Percentiles rank a stretch among this genome's conserved stretches.
Evolutionary conservation across 2,329 filamentous ascomycete genomes (phyloP).

Genomic region (Neurospora crassa): DNA sequence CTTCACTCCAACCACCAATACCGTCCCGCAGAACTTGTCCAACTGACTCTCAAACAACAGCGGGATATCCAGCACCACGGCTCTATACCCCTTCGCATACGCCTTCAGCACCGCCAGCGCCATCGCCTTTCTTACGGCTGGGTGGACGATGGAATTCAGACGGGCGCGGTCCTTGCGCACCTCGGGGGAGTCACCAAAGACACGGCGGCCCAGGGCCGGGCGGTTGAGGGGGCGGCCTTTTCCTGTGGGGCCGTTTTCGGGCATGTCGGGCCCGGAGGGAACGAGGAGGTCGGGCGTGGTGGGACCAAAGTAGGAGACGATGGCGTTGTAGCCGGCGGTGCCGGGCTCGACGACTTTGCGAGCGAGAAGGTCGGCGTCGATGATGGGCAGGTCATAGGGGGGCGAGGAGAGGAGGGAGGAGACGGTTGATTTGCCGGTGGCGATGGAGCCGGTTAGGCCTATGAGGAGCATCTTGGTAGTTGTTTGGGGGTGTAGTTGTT

Average conservation of each 20-base stretch:
- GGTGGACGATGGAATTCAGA: slow-evolving; percentile 87
- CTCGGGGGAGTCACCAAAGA: slow-evolving; percentile 74
- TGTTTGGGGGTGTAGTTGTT: not conserved
- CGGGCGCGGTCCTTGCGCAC: slow-evolving; percentile 61
- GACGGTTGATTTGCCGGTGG: slow-evolving; percentile 95
- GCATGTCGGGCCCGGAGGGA: slow-evolving; percentile 40
- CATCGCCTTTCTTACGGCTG: slow-evolving; percentile 77
- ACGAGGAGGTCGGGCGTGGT: slow-evolving; percentile 81
- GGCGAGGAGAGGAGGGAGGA: slow-evolving; percentile 69
- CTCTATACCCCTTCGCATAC: slow-evolving; percentile 73
- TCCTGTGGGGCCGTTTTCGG: slow-evolving; percentile 44
- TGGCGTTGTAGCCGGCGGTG: slow-evolving; percentile 70
- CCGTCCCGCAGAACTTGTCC: slow-evolving; percentile 75
- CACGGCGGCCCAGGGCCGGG: slow-evolving; percentile 70
- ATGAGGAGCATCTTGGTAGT: slow-evolving; percentile 71
- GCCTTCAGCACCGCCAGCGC: slow-evolving; percentile 61
- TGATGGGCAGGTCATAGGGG: slow-evolving; percentile 79
- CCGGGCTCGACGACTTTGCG: slow-evolving; percentile 92
- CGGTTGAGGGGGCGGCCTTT: slow-evolving; percentile 73
- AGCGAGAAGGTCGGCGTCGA: slow-evolving; percentile 89
- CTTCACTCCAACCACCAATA: slow-evolving; percentile 76
- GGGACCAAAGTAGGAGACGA: slow-evolving; percentile 70
- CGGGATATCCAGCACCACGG: slow-evolving; percentile 85
- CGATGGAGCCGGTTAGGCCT: slow-evolving; percentile 92
- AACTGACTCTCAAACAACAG: slow-evolving; percentile 83